phyloP scores from a whole-genome alignment of 805 yeast species.

The Suhomyces kilbournensis region DNA sequence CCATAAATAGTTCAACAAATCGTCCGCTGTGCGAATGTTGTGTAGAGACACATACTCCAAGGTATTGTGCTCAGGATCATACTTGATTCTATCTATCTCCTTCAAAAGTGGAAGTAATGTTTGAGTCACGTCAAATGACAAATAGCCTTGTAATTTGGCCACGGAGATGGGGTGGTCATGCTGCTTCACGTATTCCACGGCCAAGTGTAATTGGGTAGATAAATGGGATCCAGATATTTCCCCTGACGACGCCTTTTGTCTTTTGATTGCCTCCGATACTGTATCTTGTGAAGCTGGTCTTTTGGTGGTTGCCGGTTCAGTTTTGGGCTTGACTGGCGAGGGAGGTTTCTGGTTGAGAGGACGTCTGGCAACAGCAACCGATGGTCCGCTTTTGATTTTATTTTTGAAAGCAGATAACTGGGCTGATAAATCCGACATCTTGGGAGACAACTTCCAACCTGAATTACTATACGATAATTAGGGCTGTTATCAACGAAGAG shows the following conservation, averaged over 20 bases:
- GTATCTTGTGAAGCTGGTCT: conserved; percentile 19
- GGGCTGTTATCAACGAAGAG: not conserved
- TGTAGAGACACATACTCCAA: conserved; percentile 86
- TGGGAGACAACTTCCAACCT: not conserved
- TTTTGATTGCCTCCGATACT: conserved; percentile 33
- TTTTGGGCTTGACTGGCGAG: conserved; percentile 7
- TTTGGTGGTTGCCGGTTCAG: conserved; percentile 8
- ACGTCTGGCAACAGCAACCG: conserved; percentile 34
- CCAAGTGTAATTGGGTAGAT: conserved; percentile 84
- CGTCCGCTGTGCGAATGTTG: conserved; percentile 79
- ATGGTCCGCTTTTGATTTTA: conserved; percentile 44
- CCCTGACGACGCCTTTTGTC: conserved; percentile 26
- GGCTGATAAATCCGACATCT: conserved; percentile 38
- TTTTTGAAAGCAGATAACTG: conserved; percentile 46
- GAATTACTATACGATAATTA: not conserved
- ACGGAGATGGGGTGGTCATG: conserved; percentile 69
- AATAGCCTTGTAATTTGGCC: conserved; percentile 60
- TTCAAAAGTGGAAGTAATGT: conserved; percentile 69
- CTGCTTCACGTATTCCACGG: conserved; percentile 82
- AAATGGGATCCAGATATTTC: conserved; percentile 56
- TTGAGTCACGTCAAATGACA: conserved; percentile 57
- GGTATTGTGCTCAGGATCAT: conserved; percentile 58
- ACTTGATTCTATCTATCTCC: conserved; percentile 74
- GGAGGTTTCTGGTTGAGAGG: conserved; percentile 17
- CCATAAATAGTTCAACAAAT: conserved; percentile 68